These are phyloP conservation scores for Bipolaris bicolor DNA, from an alignment of 2,329 filamentous ascomycete species.

Conservation along the genomic window DNA sequence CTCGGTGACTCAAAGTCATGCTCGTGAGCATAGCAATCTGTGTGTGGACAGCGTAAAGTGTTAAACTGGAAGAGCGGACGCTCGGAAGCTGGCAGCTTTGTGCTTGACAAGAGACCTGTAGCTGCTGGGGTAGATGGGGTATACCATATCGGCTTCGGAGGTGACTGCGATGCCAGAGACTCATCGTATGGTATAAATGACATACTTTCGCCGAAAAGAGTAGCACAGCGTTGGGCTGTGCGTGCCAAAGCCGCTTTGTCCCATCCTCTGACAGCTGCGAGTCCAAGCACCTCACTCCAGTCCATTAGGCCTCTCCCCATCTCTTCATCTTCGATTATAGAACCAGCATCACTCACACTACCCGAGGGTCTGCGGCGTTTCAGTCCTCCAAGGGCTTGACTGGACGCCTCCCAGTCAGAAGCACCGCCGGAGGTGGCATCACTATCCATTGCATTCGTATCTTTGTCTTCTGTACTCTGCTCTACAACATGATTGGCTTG, in stretches of 20 bases:
- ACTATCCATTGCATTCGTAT: constrained; percentile 4
- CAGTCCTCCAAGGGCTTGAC: not conserved
- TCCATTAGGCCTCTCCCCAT: constrained; percentile 54
- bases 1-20: constrained; percentile 35
- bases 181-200: constrained; percentile 63
- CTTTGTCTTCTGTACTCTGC: not conserved
- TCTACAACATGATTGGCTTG: not conserved
- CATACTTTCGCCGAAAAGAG: constrained; percentile 77
- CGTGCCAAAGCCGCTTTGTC: constrained; percentile 67
- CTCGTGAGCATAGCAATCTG: constrained; percentile 35
- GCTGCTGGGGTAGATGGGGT: constrained; percentile 39
- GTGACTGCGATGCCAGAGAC: constrained; percentile 30
- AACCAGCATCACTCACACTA: constrained; percentile 16
- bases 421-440: constrained; percentile 46
- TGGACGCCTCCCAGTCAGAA: constrained; percentile 11
- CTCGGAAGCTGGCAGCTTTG: constrained; percentile 11
- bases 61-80: constrained; percentile 38
- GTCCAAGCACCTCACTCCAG: constrained; percentile 84
- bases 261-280: constrained; percentile 78
- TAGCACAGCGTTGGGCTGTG: constrained; percentile 74
- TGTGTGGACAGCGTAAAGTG: constrained; percentile 42
- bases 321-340: constrained; percentile 18
- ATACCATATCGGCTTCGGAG: constrained; percentile 43
- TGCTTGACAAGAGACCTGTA: constrained; percentile 7
- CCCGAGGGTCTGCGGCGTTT: constrained; percentile 25